phyloP scores from a whole-genome alignment of 2,329 filamentous ascomycete species.

The Corinectria fuckeliana region DNA sequence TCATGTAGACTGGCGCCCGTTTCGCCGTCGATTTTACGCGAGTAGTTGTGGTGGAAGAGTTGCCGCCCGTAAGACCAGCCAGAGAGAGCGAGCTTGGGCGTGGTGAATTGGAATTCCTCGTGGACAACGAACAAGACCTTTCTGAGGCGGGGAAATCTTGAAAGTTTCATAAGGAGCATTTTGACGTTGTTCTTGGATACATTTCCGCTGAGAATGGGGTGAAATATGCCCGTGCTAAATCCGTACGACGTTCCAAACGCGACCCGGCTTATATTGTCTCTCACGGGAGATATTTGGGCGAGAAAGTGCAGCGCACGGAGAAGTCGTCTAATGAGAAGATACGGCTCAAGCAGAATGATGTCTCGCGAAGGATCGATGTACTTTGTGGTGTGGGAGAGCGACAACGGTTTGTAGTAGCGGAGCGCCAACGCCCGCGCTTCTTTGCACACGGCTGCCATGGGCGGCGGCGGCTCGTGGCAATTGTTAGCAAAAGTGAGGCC shows the following conservation, averaged over 20 bases:
- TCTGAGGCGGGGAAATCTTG: conserved; percentile 16
- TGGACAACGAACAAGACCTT: conserved; percentile 28
- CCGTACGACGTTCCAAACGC: conserved; percentile 31
- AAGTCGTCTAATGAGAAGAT: conserved; percentile 24
- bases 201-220: conserved; percentile 27
- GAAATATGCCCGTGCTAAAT: conserved; percentile 29
- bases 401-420: conserved; percentile 20
- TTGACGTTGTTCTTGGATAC: conserved; percentile 30
- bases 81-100: conserved; percentile 1
- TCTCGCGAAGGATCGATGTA: conserved; percentile 26
- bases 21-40: conserved; percentile 18
- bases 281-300: conserved; percentile 24
- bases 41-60: conserved; percentile 22
- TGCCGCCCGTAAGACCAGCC: conserved; percentile 22
- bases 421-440: conserved; percentile 23
- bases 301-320: conserved; percentile 27
- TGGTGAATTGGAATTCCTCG: conserved; percentile 24
- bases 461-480: conserved; percentile 23
- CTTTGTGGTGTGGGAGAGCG: conserved; percentile 24
- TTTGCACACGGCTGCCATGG: conserved; percentile 20
- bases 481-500: conserved; percentile 29
- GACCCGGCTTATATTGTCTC: conserved; percentile 25
- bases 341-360: conserved; percentile 27
- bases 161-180: conserved; percentile 27
- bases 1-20: conserved; percentile 4